Base-by-base conservation (phyloP, 495 filamentous ascomycete genomes). In the Halenospora varia region DNA sequence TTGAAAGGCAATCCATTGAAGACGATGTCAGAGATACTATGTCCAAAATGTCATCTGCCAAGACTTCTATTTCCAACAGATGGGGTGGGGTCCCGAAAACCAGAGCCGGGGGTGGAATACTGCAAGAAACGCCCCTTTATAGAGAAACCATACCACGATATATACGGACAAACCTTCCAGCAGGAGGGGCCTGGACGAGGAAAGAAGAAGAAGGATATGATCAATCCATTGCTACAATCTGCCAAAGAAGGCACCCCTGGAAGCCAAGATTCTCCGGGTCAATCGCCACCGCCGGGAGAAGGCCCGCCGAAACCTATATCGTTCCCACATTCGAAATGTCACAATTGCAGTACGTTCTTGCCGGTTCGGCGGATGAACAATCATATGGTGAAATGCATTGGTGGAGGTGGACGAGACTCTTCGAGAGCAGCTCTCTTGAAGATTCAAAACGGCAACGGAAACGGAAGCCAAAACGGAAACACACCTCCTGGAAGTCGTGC, bases 381-480 rank as follows among this genome's bases (percentile, higher is more conserved):
- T 64, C 89, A 94, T 71, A 77, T 94, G 72, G 87, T 88, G 40
- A 85, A 88, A 48, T 92, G 89, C 67, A 83, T 94, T 63, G 88
- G 88, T 25, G 83, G 90, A 40, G 84, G 80, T 47, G 88, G 88
- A 15, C 77, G 89, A 19, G 82, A 81, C 63, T 82, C 81, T 17
- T 86, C 85, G 56, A 77, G 86, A 52, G 75, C 77, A 13, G 80
- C 80, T 9, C 71, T 76, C 15, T 73, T 77, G 53, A 82, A 81
- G 68, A 80, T 83, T 35, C 75, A 74, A 62, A 79, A 80, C 53
- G 75, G 75, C 19, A 70, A 66, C 13, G 74, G 68, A 63, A 75
- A 77, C 51, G 70, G 62, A 3, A 75, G 74, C 53, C 73, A 75
- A 39, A 72, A 74, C 51, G 77, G 73, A 56, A 75, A 74, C 55